Base-by-base conservation (phyloP, 2,329 filamentous ascomycete genomes). In the Aspergillus sp. region DNA sequence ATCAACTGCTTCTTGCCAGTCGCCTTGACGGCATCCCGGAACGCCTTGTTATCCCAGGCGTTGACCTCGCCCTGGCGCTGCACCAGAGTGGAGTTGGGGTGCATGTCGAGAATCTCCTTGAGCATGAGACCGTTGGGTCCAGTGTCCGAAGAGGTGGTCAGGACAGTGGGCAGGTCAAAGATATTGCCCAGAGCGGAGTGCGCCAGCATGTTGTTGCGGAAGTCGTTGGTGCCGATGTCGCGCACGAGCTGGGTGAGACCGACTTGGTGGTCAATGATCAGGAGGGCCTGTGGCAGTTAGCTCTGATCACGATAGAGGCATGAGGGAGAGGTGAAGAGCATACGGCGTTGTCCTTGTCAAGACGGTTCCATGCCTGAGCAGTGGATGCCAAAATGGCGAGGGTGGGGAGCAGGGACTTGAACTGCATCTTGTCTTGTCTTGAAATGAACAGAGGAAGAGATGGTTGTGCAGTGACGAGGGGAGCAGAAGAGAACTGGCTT, bases 11-110 rank as follows among this genome's bases (percentile, higher is more conserved):
- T 86, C 72, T 86, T 87, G 59, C 84, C 84, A 4, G 87, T 84
- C 1, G 87, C 87, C 63, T 81, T 76, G 61, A 92, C 81, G 2
- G 90, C 89, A 1, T 79, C 79, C 39, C 83, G 82, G 78, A 92
- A 91, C 0, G 89, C 84, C 2, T 81, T 65, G 66, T 90, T 91
- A 70, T 92, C 90, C 90, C 88, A 91, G 2, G 90, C 89, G 69
- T 91, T 84, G 68, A 92, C 88, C 70, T 92, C 87, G 45, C 90
- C 89, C 61, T 88, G 82, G 39, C 90, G 85, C 66, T 82, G 80
- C 69, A 92, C 84, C 11, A 91, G 77, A 0, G 89, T 84, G 0
- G 87, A 85, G 50, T 84, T 76, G 26, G 89, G 89, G 69, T 90
- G 87, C 84, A 87, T 83, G 12, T 86, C 81, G 5, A 84, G 71